Evolutionary conservation across 2,329 filamentous ascomycete genomes (phyloP), one percentile per base, ranked within the genome.

Genomic region (Emergomyces africanus): DNA sequence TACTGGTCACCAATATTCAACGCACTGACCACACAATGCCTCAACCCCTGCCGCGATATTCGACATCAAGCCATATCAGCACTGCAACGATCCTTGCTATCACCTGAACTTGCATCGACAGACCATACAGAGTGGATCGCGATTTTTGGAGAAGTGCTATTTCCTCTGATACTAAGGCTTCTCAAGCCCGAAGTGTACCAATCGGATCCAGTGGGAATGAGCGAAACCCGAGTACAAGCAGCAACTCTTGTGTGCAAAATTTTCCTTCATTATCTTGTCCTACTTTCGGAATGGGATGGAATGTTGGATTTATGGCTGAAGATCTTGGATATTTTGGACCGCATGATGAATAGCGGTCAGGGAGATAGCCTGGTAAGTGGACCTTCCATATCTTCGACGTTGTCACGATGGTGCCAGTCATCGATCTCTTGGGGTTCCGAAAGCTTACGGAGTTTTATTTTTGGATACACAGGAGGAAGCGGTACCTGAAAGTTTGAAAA

Each of bases 1-100:
- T 99, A 99, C 72, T 99, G 94, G 94, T 86, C 91, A 15, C 94
- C 92, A 1, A 90, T 99, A 30, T 94, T 99, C 73, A 84, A 90
- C 65, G 88, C 90, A 5, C 77, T 99, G 20, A 94, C 88, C 2
- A 84, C 84, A 4, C 94, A 99, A 74, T 96, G 91, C 73, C 89
- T 89, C 58, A 99, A 97, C 70, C 90, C 91, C 0, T 96, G 90
- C 69, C 87, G 92, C 58, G 91, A 96, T 66, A 89, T 99, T 61
- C 85, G 94, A 2, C 88, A 95, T 67, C 83, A 95, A 68, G 90
- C 94, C 1, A 89, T 97, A 66, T 84, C 87, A 8, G 89, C 86
- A 10, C 79, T 99, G 18, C 92, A 97, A 70, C 83, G 91, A 59
- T 87, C 89, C 1, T 80, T 99, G 0, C 81, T 97, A 1, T 94